These are phyloP conservation scores for Chaetomiaceae sp. DNA, from an alignment of 2,329 filamentous ascomycete genomes.

Conservation along the genomic window DNA sequence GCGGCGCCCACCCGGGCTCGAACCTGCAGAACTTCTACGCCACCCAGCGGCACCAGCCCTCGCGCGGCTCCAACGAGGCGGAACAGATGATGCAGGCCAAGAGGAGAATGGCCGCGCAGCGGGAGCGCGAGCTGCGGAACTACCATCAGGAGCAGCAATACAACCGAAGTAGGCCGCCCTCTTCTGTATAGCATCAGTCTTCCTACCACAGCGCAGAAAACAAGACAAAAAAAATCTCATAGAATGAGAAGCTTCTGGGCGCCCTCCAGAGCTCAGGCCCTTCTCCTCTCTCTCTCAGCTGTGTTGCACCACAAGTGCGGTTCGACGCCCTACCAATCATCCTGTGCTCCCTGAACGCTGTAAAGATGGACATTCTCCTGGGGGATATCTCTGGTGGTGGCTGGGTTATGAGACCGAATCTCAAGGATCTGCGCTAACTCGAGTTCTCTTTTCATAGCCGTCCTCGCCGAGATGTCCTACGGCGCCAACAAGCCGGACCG, in stretches of 20 bases:
- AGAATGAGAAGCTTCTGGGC: conserved; percentile 34
- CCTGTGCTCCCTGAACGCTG: conserved; percentile 26
- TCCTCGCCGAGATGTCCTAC: conserved; percentile 43
- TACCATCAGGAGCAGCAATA: conserved; percentile 99
- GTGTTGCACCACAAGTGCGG: conserved; percentile 32
- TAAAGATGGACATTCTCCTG: conserved; percentile 22
- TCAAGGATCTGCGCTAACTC: conserved; percentile 29
- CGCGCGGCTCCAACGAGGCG: conserved; percentile 80
- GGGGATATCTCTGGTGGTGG: conserved; percentile 7
- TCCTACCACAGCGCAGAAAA: conserved; percentile 38
- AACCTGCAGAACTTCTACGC: conserved; percentile 94
- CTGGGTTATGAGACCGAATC: conserved; percentile 6
- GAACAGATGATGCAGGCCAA: conserved; percentile 99
- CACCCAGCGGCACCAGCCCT: conserved; percentile 82
- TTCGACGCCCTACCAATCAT: conserved; percentile 26
- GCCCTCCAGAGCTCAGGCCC: conserved; percentile 26
- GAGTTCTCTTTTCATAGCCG: conserved; percentile 43
- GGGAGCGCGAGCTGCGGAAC: conserved; percentile 97
- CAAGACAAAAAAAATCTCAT: conserved; percentile 34
- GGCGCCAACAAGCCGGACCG: conserved; percentile 71
- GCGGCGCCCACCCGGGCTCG: conserved; percentile 64
- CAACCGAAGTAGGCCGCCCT: conserved; percentile 93
- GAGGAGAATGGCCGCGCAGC: conserved; percentile 97
- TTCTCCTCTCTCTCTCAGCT: conserved; percentile 29
- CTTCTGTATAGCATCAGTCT: conserved; percentile 63